phyloP scores from a whole-genome alignment of 2,329 filamentous ascomycete genomes.

The Corynespora cassiicola region DNA sequence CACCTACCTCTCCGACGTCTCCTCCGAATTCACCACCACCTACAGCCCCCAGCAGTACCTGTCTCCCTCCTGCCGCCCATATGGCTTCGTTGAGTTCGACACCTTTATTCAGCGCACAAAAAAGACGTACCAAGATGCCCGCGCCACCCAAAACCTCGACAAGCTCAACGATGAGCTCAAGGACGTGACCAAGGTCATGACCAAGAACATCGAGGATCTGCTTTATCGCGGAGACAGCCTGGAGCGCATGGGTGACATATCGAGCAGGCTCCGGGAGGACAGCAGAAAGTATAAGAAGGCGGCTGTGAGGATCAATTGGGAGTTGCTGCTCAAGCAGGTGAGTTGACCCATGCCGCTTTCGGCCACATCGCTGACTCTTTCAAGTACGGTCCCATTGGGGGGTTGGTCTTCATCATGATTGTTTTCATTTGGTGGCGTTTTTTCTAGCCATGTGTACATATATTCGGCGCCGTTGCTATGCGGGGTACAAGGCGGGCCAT shows the following conservation, averaged over 20 bases:
- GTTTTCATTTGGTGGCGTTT: constrained; percentile 93
- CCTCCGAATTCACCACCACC: constrained; percentile 86
- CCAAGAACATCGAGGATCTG: constrained; percentile 98
- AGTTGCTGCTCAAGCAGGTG: constrained; percentile 87
- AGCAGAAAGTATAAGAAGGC: constrained; percentile 93
- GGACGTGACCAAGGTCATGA: constrained; percentile 99
- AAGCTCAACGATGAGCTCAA: constrained; percentile 96
- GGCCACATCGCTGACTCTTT: too few relatives aligned
- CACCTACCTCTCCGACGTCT: constrained; percentile 93
- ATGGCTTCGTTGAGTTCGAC: constrained; percentile 98
- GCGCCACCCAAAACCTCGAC: constrained; percentile 90
- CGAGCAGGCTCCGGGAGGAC: constrained; percentile 84
- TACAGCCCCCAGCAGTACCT: constrained; percentile 79
- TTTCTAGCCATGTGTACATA: too few relatives aligned
- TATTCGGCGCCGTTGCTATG: too few relatives aligned
- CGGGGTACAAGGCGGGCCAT: too few relatives aligned
- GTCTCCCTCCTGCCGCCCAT: constrained; percentile 79
- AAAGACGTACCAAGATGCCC: constrained; percentile 90
- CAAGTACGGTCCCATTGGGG: constrained; percentile 87
- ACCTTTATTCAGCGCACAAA: constrained; percentile 94
- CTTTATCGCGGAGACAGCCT: constrained; percentile 92
- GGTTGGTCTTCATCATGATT: constrained; percentile 79
- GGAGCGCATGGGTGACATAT: constrained; percentile 97
- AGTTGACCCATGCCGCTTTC: too few relatives aligned
- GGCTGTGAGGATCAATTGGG: constrained; percentile 97